Conservation (phyloP, 345 rosid genomes). For the Clausena lansium region DNA sequence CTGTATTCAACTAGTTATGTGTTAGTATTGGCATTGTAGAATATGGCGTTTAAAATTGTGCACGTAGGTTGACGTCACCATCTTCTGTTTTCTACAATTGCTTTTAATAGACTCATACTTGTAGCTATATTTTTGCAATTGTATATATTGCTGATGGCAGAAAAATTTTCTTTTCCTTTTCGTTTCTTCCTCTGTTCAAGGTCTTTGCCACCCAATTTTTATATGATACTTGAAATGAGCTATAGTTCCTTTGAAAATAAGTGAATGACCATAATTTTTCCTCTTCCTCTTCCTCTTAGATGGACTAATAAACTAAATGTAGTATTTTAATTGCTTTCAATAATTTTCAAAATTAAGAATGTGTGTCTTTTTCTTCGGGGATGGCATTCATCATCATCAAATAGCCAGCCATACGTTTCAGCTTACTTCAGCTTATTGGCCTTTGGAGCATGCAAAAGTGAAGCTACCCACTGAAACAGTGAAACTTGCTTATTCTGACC, state of each 20-base stretch:
- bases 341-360: slow-evolving; percentile 10
- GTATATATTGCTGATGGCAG: slow-evolving; percentile 22
- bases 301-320: background rate
- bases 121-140: slow-evolving; percentile 17
- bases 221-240: background rate
- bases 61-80: slow-evolving; percentile 14
- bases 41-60: slow-evolving; percentile 23
- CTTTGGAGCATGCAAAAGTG: slow-evolving; percentile 17
- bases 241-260: background rate
- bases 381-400: background rate
- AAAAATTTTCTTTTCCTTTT: background rate
- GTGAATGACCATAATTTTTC: background rate
- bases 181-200: background rate
- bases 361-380: slow-evolving; percentile 1
- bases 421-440: slow-evolving; percentile 6
- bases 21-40: background rate
- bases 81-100: background rate
- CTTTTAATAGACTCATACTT: background rate
- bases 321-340: background rate
- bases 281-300: background rate
- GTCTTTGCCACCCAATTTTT: slow-evolving; percentile 12
- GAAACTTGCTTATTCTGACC: background rate
- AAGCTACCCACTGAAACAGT: background rate
- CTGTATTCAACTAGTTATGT: slow-evolving; percentile 1
- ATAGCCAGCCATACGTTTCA: background rate